phyloP scores from a whole-genome alignment of 1,284 basidiomycete species.

The Schizopora paradoxa region DNA sequence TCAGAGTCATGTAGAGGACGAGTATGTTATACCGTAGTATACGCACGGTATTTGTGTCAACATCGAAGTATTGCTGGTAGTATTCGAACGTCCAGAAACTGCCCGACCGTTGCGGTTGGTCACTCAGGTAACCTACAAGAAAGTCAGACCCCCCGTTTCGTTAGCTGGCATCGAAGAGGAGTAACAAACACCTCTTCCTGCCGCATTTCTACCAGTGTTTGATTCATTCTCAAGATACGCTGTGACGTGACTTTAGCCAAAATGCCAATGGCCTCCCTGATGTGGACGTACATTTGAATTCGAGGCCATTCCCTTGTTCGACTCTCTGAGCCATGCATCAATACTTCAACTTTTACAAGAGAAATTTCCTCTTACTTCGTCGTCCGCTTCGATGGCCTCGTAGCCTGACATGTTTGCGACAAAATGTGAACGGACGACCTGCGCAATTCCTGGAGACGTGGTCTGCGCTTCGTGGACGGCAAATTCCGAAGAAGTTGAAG shows the following conservation, averaged over 20 bases:
- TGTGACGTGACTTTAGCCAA: conserved; percentile 3
- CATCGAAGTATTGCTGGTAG: conserved; percentile 76
- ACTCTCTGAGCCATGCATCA: conserved; percentile 33
- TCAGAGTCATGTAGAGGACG: not conserved
- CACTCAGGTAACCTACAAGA: conserved; percentile 46
- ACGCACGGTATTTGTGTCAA: conserved; percentile 67
- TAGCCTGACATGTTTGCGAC: too few relatives aligned
- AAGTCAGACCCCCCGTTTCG: too few relatives aligned
- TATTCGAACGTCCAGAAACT: conserved; percentile 76
- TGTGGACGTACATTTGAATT: conserved; percentile 49
- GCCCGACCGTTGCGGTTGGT: conserved; percentile 36
- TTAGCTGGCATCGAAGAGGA: not conserved
- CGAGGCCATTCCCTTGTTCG: conserved; percentile 59
- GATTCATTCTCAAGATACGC: conserved; percentile 6
- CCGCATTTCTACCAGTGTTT: conserved; percentile 21
- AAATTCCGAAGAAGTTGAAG: too few relatives aligned
- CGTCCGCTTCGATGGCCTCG: conserved; percentile 46
- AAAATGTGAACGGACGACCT: too few relatives aligned
- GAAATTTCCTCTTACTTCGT: conserved; percentile 31
- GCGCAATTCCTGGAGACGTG: conserved; percentile 12
- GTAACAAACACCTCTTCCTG: conserved; percentile 23
- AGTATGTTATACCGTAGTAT: not conserved
- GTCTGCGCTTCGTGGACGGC: too few relatives aligned
- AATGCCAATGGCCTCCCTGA: conserved; percentile 9
- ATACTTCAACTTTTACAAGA: not conserved